Evolutionary conservation across 345 rosid genomes (phyloP).

Genomic region (Xanthoceras sorbifolium): DNA sequence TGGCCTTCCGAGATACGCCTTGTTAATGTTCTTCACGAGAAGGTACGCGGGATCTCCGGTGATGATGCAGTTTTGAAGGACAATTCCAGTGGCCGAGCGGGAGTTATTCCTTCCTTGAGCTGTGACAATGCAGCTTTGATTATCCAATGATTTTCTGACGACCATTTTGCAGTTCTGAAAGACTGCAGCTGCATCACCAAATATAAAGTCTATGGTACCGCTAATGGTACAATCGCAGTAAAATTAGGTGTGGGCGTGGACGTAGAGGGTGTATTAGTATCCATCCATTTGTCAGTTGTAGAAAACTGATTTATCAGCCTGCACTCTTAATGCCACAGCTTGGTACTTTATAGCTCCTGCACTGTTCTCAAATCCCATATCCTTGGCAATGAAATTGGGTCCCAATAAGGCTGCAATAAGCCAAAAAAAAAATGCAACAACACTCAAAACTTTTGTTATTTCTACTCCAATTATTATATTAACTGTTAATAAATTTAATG

Average conservation of each 20-base stretch:
- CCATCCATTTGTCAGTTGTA: conserved; percentile 62
- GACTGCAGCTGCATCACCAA: conserved; percentile 54
- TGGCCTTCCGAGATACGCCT: conserved; percentile 77
- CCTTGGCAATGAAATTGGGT: conserved; percentile 59
- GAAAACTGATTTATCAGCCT: conserved; percentile 52
- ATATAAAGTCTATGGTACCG: conserved; percentile 76
- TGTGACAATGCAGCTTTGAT: conserved; percentile 56
- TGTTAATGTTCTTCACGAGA: conserved; percentile 35
- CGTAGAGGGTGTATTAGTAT: conserved; percentile 70
- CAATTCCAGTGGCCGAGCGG: conserved; percentile 48
- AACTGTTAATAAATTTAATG: not conserved
- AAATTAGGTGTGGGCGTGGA: conserved; percentile 66
- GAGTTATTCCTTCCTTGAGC: conserved; percentile 70
- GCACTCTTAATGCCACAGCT: conserved; percentile 70
- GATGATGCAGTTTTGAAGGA: conserved; percentile 68
- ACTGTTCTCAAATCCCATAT: conserved; percentile 66
- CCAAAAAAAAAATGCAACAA: not conserved
- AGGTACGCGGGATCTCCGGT: conserved; percentile 40
- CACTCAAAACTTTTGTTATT: too few species aligned
- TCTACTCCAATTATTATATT: too few species aligned
- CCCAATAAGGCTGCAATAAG: conserved; percentile 47
- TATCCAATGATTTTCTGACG: conserved; percentile 47
- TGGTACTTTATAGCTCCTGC: conserved; percentile 64
- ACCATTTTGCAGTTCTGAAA: conserved; percentile 70
- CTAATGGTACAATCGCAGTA: conserved; percentile 69